A percentile compares a stretch with the other conserved stretches of the same genome.
These are phyloP conservation scores for Rickenella mellea DNA, from an alignment of 768 basidiomycete genomes.

Conservation along the genomic window DNA sequence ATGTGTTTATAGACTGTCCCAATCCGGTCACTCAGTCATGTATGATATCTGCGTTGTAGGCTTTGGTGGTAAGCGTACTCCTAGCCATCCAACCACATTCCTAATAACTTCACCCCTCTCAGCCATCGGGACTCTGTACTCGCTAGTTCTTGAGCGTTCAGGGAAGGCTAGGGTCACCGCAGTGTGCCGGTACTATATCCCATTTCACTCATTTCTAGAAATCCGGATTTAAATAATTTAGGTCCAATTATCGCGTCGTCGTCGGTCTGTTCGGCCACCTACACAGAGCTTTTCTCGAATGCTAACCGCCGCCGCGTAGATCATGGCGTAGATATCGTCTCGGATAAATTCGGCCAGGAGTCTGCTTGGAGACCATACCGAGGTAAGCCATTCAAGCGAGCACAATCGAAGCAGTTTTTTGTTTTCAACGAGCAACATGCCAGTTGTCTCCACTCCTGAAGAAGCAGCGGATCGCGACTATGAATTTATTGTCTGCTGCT, in stretches of 20 bases:
- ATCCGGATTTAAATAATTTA: conserved; percentile 1
- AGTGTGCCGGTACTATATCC: conserved; percentile 19
- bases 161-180: conserved; percentile 17
- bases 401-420: neutral
- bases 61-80: conserved; percentile 8
- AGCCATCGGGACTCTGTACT: conserved; percentile 23
- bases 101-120: neutral
- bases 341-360: conserved; percentile 11
- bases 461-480: conserved; percentile 20
- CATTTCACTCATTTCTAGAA: neutral
- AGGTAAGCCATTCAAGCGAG: neutral
- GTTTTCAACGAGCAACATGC: neutral
- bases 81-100: neutral
- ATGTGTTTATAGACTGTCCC: too few species aligned
- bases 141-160: conserved; percentile 16
- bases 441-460: conserved; percentile 11
- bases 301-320: conserved; percentile 5
- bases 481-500: conserved; percentile 17
- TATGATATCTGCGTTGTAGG: conserved; percentile 11
- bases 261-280: conserved; percentile 3
- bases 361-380: conserved; percentile 10
- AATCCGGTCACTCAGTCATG: too few species aligned
- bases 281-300: conserved; percentile 2
- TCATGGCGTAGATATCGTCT: conserved; percentile 14
- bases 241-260: conserved; percentile 5